Conservation (phyloP, 176 grass and related monocot species). For the bread wheat (Triticum aestivum) region DNA sequence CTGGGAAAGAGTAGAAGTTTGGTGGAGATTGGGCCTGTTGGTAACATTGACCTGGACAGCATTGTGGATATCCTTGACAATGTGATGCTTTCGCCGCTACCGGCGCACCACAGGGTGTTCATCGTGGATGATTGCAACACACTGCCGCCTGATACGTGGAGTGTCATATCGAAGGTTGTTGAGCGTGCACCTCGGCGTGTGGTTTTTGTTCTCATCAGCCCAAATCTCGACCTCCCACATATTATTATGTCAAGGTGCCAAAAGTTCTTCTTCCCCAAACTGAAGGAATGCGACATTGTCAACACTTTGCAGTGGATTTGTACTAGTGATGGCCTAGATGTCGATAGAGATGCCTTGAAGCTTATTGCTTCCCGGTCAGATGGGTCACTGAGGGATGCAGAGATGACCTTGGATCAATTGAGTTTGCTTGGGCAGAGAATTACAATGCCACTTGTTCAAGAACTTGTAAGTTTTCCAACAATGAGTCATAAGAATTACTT, state of each 20-base stretch:
- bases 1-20: slow-evolving; percentile 66
- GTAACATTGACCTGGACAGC: slow-evolving; percentile 68
- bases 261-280: slow-evolving; percentile 90
- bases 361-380: slow-evolving; percentile 90
- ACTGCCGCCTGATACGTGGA: slow-evolving; percentile 65
- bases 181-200: slow-evolving; percentile 60
- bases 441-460: slow-evolving; percentile 84
- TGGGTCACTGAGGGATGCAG: slow-evolving; percentile 90
- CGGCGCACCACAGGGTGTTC: slow-evolving; percentile 56
- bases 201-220: slow-evolving; percentile 77
- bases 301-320: slow-evolving; percentile 88
- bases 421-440: slow-evolving; percentile 92
- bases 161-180: slow-evolving; percentile 66
- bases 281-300: slow-evolving; percentile 85
- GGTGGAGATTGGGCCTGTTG: slow-evolving; percentile 76
- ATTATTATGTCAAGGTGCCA: slow-evolving; percentile 87
- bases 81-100: slow-evolving; percentile 50
- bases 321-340: slow-evolving; percentile 82
- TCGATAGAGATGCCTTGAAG: slow-evolving; percentile 88
- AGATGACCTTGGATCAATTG: slow-evolving; percentile 96
- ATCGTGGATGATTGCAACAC: slow-evolving; percentile 87
- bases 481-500: background rate
- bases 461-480: slow-evolving; percentile 74
- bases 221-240: slow-evolving; percentile 76
- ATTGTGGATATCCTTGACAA: slow-evolving; percentile 69